Evolutionary conservation across 805 yeast species (phyloP).

Genomic region (Cyberlindnera saturnus): DNA sequence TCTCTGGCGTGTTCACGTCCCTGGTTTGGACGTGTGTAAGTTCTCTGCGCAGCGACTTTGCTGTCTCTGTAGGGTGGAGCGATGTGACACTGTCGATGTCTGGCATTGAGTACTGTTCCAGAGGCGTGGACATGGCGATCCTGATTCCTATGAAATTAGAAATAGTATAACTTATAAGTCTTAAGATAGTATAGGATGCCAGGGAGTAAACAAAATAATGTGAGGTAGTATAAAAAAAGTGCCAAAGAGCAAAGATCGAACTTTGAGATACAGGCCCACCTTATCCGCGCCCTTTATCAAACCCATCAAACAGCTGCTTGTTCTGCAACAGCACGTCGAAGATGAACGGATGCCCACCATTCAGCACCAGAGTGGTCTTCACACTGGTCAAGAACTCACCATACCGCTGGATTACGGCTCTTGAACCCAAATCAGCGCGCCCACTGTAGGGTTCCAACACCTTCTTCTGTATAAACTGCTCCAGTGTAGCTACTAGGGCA

Average conservation of each 20-base stretch:
- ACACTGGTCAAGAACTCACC: constrained; percentile 35
- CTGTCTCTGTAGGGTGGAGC: constrained; percentile 3
- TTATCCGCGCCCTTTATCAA: constrained; percentile 13
- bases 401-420: constrained; percentile 23
- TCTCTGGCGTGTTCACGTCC: constrained; percentile 9
- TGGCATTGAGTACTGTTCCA: constrained; percentile 9
- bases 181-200: too few relatives aligned
- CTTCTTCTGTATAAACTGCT: constrained; percentile 31
- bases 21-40: constrained; percentile 3
- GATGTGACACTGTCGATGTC: constrained; percentile 11
- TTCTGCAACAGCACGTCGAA: constrained; percentile 50
- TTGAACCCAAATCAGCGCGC: constrained; percentile 11
- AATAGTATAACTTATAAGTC: too few relatives aligned
- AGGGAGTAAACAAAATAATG: too few relatives aligned
- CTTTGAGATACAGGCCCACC: neutral
- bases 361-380: constrained; percentile 37
- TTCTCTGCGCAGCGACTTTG: constrained; percentile 2
- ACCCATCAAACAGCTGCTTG: constrained; percentile 39
- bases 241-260: too few relatives aligned
- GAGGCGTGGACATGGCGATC: constrained; percentile 2
- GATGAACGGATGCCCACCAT: constrained; percentile 54
- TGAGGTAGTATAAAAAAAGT: too few relatives aligned
- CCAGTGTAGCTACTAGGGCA: constrained; percentile 33
- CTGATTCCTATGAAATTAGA: neutral
- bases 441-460: constrained; percentile 19